phyloP scores from a whole-genome alignment of 2,329 filamentous ascomycete species.

The Drechmeria coniospora region DNA sequence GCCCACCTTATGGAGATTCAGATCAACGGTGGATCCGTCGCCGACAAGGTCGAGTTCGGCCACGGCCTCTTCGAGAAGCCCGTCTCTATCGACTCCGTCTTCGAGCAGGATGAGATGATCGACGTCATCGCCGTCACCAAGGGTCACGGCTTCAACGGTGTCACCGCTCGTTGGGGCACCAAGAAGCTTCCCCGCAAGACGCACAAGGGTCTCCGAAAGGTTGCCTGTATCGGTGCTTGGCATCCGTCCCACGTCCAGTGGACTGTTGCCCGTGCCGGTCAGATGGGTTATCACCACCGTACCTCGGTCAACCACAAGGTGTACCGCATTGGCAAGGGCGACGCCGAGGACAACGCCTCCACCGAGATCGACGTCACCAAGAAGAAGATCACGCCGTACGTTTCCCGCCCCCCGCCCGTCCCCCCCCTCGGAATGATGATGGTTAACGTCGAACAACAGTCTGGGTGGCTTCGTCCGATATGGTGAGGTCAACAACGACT shows the following conservation, averaged over 20 bases:
- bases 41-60: constrained; percentile 95
- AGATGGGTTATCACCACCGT: constrained; percentile 99
- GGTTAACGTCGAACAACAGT: constrained; percentile 34
- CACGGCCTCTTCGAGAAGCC: constrained; percentile 98
- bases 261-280: constrained; percentile 99
- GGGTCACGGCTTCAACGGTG: constrained; percentile 97
- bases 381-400: constrained; percentile 99
- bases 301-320: constrained; percentile 99
- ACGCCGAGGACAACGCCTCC: constrained; percentile 79
- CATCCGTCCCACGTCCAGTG: constrained; percentile 99
- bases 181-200: constrained; percentile 99
- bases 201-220: constrained; percentile 99
- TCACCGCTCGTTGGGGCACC: constrained; percentile 96
- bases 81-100: constrained; percentile 81
- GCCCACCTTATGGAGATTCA: constrained; percentile 99
- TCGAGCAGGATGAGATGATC: constrained; percentile 99
- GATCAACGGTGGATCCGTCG: constrained; percentile 90
- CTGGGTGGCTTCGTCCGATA: constrained; percentile 99
- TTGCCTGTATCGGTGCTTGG: constrained; percentile 99
- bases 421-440: neutral
- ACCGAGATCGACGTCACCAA: constrained; percentile 95
- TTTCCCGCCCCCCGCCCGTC: constrained; percentile 15
- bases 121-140: constrained; percentile 99
- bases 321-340: constrained; percentile 93
- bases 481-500: constrained; percentile 99